Base-by-base conservation (phyloP, 768 basidiomycete species). In the Austroboletus eburneus region DNA sequence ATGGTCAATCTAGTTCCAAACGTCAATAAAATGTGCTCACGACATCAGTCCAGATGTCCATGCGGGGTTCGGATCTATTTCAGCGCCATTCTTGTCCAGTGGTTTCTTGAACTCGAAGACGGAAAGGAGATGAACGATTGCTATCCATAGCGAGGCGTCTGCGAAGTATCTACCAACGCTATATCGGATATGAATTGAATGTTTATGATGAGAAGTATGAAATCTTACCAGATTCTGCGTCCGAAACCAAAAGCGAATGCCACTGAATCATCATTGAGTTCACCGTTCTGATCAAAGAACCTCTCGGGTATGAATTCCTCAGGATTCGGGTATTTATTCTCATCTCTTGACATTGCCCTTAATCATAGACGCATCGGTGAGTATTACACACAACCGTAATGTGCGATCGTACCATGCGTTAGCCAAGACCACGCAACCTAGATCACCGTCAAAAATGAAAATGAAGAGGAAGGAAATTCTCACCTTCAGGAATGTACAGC, bases 111-210 rank as follows among this genome's bases (percentile, higher is more conserved):
- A 65, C 25, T 53, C 59, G 43, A 67, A 64, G n/a, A 42, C 30
- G 42, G 63, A 35, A 32, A 67, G 61, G 16, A 64, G 52, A 43
- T 65, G 63, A 9, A 50, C 63, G 5, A 64, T 50, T 16, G 61
- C 65, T 40, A 65, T 54, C 63, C 63, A 64, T n/a, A 64, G 20
- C 33, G 63, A 64, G 12, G 65, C 61, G 6, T 64, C 61, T 18
- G 63, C 63, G 23, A 64, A 67, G 50, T 64, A 45, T 33, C 50
- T 53, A 12, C 65, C 63, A n/a, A 55, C 56, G n/a, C 63, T 63
- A 16, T 16, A 18, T 38, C 35, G 25, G 33, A 36, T 3, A 6
- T 56, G 3, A 64, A 48, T 12, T 17, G 29, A 16, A 18, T 18
- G 13, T 9, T 18, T 9, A 42, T 18, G 14, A 45, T 9, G 21